Evolutionary conservation across 2,329 filamentous ascomycete species (phyloP).

Genomic region (Colletotrichum navitas): DNA sequence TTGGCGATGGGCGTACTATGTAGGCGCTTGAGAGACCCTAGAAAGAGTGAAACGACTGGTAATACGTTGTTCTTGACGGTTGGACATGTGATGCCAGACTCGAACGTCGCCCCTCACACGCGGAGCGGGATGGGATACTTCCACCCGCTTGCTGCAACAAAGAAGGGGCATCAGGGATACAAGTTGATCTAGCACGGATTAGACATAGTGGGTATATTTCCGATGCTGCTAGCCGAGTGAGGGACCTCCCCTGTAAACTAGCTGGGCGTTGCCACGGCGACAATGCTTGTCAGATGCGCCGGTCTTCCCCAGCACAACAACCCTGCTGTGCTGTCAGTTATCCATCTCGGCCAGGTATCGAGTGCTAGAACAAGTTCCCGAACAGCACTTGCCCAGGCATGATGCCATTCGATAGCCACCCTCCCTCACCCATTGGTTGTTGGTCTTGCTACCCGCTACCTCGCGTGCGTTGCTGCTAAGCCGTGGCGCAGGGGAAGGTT

Average conservation of each 20-base stretch:
- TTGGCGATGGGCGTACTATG: slow-evolving; percentile 1
- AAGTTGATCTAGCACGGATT: not conserved
- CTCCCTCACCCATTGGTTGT: slow-evolving; percentile 6
- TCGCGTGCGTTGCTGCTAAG: not conserved
- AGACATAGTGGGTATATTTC: not conserved
- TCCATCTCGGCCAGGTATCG: not conserved
- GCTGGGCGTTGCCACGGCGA: slow-evolving; percentile 27
- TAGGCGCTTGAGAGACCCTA: not conserved
- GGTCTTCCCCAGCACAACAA: slow-evolving; percentile 25
- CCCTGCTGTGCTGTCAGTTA: not conserved
- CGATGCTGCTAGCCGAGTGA: not conserved
- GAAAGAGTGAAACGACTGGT: not conserved
- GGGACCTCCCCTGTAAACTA: not conserved
- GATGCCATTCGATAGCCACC: slow-evolving; percentile 18
- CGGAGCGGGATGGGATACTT: too few species aligned
- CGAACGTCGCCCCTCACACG: too few species aligned
- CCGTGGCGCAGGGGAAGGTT: slow-evolving; percentile 19
- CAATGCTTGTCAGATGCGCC: slow-evolving; percentile 11
- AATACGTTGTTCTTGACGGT: slow-evolving; percentile 7
- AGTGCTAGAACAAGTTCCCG: slow-evolving; percentile 5
- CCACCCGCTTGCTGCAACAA: slow-evolving; percentile 7
- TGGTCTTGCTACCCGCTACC: not conserved
- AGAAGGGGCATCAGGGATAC: slow-evolving; percentile 13
- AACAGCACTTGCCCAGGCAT: not conserved
- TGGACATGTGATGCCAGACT: slow-evolving; percentile 32